Percentiles rank a stretch among this genome's conserved stretches.
phyloP scores from a whole-genome alignment of 2,329 filamentous ascomycete genomes.

The Monilinia vaccinii-corymbosi region DNA sequence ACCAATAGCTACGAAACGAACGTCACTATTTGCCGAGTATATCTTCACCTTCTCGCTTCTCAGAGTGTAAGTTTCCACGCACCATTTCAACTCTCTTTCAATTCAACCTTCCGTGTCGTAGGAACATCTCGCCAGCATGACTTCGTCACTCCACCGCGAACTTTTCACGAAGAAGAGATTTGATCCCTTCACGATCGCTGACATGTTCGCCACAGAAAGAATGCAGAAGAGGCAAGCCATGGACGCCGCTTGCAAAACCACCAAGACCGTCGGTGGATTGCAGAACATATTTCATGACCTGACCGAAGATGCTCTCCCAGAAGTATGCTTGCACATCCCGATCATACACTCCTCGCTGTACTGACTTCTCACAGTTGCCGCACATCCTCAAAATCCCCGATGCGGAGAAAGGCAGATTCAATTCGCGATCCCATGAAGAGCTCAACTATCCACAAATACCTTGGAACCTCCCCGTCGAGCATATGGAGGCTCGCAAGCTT shows the following conservation, averaged over 20 bases:
- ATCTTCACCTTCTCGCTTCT: not conserved
- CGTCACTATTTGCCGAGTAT: not conserved
- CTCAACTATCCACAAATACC: not conserved
- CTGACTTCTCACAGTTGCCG: constrained; percentile 2
- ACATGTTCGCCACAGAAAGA: not conserved
- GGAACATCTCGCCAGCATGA: not conserved
- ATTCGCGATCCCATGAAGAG: constrained; percentile 11
- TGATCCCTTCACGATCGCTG: not conserved
- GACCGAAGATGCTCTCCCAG: constrained; percentile 5
- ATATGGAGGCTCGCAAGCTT: constrained; percentile 24
- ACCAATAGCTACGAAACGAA: constrained; percentile 12
- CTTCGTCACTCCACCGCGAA: not conserved
- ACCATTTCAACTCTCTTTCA: not conserved
- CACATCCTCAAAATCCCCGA: constrained; percentile 7
- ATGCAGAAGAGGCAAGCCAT: constrained; percentile 5
- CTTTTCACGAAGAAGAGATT: not conserved
- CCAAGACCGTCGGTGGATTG: not conserved
- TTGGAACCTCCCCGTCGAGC: constrained; percentile 27
- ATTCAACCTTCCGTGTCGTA: not conserved
- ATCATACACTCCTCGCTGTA: not conserved
- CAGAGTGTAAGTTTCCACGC: not conserved
- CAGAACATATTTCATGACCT: not conserved
- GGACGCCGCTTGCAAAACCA: not conserved
- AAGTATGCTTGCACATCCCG: constrained; percentile 3
- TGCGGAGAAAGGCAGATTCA: not conserved